phyloP scores from a whole-genome alignment of 768 basidiomycete genomes.

The Lentinula edodes region DNA sequence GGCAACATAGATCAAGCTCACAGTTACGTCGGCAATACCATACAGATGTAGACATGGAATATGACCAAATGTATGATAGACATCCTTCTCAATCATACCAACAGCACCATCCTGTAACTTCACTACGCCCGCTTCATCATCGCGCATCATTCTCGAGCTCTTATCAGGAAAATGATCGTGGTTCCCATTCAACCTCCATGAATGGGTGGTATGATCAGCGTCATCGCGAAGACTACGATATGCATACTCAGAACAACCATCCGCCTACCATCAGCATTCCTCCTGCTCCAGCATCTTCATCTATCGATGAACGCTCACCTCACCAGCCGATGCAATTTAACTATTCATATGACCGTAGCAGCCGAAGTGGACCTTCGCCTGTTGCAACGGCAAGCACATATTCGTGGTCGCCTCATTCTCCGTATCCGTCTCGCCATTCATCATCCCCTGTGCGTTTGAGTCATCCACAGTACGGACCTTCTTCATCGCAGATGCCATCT shows the following conservation, averaged over 20 bases:
- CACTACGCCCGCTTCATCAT: not conserved
- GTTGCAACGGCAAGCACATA: not conserved
- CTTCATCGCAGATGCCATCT: not conserved
- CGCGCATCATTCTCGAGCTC: not conserved
- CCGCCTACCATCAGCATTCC: slow-evolving; percentile 7
- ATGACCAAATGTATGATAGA: not conserved
- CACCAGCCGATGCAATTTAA: slow-evolving; percentile 1
- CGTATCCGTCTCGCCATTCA: slow-evolving; percentile 4
- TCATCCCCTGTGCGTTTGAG: slow-evolving; percentile 2
- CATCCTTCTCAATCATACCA: not conserved
- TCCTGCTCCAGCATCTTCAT: slow-evolving; percentile 1
- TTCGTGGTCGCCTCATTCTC: not conserved
- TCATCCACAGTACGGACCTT: slow-evolving; percentile 4
- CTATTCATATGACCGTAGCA: slow-evolving; percentile 9
- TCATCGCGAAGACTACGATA: not conserved
- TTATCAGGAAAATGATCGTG: not conserved
- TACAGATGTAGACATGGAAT: slow-evolving; percentile 3
- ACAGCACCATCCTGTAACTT: not conserved
- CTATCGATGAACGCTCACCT: slow-evolving; percentile 3
- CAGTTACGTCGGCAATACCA: slow-evolving; percentile 7
- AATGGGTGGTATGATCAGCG: slow-evolving; percentile 2
- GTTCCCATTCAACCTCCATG: not conserved
- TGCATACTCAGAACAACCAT: not conserved
- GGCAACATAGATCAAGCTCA: slow-evolving; percentile 6
- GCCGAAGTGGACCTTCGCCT: slow-evolving; percentile 2